phyloP scores from a whole-genome alignment of 371 early-diverging fungal genomes.

The Mortierella sp. region DNA sequence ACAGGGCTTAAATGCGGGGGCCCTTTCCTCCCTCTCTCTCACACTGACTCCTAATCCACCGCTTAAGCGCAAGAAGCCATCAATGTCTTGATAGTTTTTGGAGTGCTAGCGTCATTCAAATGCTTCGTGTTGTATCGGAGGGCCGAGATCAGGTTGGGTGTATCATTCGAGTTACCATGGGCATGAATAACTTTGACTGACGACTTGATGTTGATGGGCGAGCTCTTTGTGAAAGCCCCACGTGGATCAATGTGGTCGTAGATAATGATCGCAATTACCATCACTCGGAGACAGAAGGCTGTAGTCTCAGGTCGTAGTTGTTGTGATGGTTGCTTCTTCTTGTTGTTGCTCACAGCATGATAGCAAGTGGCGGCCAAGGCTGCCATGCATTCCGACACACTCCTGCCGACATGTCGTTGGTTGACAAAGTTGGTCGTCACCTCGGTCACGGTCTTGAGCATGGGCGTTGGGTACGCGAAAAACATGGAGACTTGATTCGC shows the following conservation, averaged over 20 bases:
- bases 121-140: slow-evolving; percentile 85
- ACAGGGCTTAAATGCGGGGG: too few relatives aligned
- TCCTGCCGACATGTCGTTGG: slow-evolving; percentile 60
- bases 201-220: slow-evolving; percentile 80
- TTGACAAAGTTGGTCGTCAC: slow-evolving; percentile 68
- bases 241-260: slow-evolving; percentile 89
- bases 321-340: too few relatives aligned
- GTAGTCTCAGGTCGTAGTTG: slow-evolving; percentile 60
- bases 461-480: slow-evolving; percentile 93
- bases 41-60: too few relatives aligned
- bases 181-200: slow-evolving; percentile 80
- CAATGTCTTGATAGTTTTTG: slow-evolving; percentile 76
- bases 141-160: slow-evolving; percentile 74
- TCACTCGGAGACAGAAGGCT: slow-evolving; percentile 81
- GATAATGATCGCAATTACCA: slow-evolving; percentile 87
- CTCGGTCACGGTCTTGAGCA: slow-evolving; percentile 89
- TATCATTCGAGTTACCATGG: slow-evolving; percentile 59
- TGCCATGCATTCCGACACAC: slow-evolving; percentile 72
- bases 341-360: slow-evolving; percentile 63
- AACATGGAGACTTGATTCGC: slow-evolving; percentile 95
- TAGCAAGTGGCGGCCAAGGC: slow-evolving; percentile 76
- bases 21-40: too few relatives aligned
- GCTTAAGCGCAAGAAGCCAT: slow-evolving; percentile 39
- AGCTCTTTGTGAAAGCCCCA: slow-evolving; percentile 81
- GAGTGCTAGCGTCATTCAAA: slow-evolving; percentile 85